Evolutionary conservation across 345 rosid genomes (phyloP), one percentile per base, ranked within the genome.

Genomic region (Populus pruinosa): DNA sequence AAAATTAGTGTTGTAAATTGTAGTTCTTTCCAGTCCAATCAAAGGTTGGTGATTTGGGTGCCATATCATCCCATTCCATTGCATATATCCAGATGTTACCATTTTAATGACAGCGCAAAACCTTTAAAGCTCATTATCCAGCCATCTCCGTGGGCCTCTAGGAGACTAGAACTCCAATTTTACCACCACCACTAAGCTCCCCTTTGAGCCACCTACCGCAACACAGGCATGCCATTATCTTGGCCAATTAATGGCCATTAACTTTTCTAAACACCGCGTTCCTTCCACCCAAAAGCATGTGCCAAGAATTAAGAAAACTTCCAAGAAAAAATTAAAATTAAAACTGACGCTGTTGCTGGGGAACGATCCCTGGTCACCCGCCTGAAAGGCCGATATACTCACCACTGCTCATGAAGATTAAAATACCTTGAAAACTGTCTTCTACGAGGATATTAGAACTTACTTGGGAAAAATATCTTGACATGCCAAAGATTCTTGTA

Each of bases 281-380:
- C 43, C 43, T 9, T 49, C 17, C 53, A 49, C 53, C 53, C 17
- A 4, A 49, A 49, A 49, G 53, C 53, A 5, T 5, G n/a, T 3
- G 56, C n/a, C 18, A 21, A 50, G n/a, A 18, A 18, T 5, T 0
- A 50, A 6, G 21, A 53, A 18, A 53, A 18, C 59, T 50, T 8
- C 0, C 5, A 33, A 33, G 4, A 6, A 4, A 55, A 33, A 12
- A 53, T 16, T 16, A 62, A 27, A 11, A 59, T 7, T 2, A 6
- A 29, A 33, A 33, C 36, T 4, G 36, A 5, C 95, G 88, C 94
- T 92, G 90, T 85, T 89, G 93, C 95, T 90, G 91, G 95, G 89
- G 91, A 88, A 90, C 97, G 97, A 92, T 88, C 93, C 89, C 91
- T 90, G 93, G 93, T 90, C 96, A 75, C 90, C 92, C 91, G 90